A percentile compares a stretch with the other conserved stretches of the same genome.
Evolutionary conservation across 495 filamentous ascomycete genomes (phyloP).

Genomic region (Penicilliopsis zonata): DNA sequence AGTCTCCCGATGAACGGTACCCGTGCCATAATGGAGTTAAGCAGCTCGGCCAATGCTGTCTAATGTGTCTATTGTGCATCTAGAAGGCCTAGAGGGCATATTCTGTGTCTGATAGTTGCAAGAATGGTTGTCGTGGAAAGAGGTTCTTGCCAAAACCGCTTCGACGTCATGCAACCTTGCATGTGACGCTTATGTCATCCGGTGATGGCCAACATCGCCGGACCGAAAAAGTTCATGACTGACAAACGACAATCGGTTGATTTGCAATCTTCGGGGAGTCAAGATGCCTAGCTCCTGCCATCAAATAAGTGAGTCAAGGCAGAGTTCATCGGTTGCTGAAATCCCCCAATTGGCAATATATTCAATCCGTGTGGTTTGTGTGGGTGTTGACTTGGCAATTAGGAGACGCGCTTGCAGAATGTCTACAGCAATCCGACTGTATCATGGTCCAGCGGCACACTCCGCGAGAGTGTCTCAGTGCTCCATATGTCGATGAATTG

Average conservation of each 20-base stretch:
- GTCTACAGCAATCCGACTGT: slow-evolving; percentile 91
- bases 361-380: neutral
- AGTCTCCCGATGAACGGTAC: slow-evolving; percentile 78
- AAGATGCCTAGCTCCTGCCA: slow-evolving; percentile 92
- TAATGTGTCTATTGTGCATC: no score
- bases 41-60: neutral
- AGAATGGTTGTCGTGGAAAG: no score
- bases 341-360: neutral
- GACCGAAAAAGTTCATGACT: neutral
- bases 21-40: slow-evolving; percentile 41
- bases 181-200: slow-evolving; percentile 30
- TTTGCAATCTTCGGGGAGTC: slow-evolving; percentile 6
- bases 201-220: slow-evolving; percentile 14
- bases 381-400: no score
- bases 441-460: slow-evolving; percentile 82
- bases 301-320: slow-evolving; percentile 66
- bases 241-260: no score
- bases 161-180: no score
- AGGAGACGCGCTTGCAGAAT: slow-evolving; percentile 87
- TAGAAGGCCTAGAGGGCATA: no score
- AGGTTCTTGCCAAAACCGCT: no score
- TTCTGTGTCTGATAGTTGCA: no score
- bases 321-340: neutral
- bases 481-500: slow-evolving; percentile 63
- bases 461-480: slow-evolving; percentile 75